A percentile compares a stretch with the other conserved stretches of the same genome.
phyloP scores from a whole-genome alignment of 2,329 filamentous ascomycete species.

The Beauveria bassiana region DNA sequence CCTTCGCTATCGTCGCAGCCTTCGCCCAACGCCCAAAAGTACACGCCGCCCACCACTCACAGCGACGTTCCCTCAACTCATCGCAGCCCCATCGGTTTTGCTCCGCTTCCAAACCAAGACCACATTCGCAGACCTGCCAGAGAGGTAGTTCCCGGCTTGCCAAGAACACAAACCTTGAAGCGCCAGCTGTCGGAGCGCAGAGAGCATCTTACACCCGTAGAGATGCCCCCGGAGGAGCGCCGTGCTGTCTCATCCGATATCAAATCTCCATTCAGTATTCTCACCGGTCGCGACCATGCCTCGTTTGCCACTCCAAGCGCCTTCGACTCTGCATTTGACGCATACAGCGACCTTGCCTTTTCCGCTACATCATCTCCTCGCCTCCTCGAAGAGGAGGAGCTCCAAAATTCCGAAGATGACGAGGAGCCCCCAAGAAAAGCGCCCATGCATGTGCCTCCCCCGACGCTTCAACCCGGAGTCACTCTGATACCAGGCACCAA shows the following conservation, averaged over 20 bases:
- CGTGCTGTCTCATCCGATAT: conserved; percentile 60
- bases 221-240: conserved; percentile 57
- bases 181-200: conserved; percentile 76
- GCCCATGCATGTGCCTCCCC: background rate
- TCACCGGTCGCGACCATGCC: background rate
- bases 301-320: conserved; percentile 5
- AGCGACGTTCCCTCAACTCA: conserved; percentile 29
- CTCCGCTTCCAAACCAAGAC: background rate
- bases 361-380: background rate
- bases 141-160: conserved; percentile 68
- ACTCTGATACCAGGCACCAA: conserved; percentile 25
- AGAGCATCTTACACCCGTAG: conserved; percentile 60
- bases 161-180: conserved; percentile 70
- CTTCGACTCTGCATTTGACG: background rate
- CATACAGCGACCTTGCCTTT: conserved; percentile 3
- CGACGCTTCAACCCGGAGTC: background rate
- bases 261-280: background rate
- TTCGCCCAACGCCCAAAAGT: background rate
- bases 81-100: conserved; percentile 2
- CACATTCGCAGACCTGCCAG: conserved; percentile 20
- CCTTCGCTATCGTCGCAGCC: background rate
- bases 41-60: conserved; percentile 15
- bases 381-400: background rate
- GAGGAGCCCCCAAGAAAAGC: conserved; percentile 23
- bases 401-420: conserved; percentile 20